Evolutionary conservation across 2,329 filamentous ascomycete genomes (phyloP).

Genomic region (Aspergillus aculeatus): DNA sequence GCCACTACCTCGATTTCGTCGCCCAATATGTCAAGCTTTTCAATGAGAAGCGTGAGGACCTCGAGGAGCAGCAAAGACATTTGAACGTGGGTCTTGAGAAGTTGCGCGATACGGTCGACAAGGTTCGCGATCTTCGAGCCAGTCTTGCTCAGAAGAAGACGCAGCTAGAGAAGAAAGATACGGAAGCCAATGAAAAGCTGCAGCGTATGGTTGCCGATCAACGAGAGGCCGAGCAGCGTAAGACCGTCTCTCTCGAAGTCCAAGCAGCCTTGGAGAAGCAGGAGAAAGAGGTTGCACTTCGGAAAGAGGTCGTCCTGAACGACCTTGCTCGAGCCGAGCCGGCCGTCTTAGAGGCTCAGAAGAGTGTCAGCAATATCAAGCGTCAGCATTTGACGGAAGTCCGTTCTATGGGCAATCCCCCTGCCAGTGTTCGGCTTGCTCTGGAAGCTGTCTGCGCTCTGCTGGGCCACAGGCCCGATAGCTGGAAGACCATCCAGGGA

Average conservation of each 20-base stretch:
- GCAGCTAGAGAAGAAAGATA: conserved; percentile 89
- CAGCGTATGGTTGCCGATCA: conserved; percentile 97
- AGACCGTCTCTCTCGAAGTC: conserved; percentile 82
- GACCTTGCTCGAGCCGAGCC: conserved; percentile 91
- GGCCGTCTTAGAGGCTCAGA: conserved; percentile 86
- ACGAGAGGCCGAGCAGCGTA: conserved; percentile 87
- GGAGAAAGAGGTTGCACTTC: conserved; percentile 78
- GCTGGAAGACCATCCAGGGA: conserved; percentile 87
- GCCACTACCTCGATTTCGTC: conserved; percentile 97
- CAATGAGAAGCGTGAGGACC: conserved; percentile 95
- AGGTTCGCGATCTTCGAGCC: conserved; percentile 85
- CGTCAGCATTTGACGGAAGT: conserved; percentile 96
- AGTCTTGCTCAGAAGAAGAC: conserved; percentile 93
- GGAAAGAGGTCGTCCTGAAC: conserved; percentile 78
- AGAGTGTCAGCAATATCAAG: conserved; percentile 98
- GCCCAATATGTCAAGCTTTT: conserved; percentile 97
- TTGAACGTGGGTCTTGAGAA: conserved; percentile 98
- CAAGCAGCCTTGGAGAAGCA: conserved; percentile 84
- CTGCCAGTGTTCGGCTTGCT: conserved; percentile 83
- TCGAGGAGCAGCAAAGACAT: conserved; percentile 98
- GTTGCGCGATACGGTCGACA: conserved; percentile 91
- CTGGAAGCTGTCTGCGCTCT: conserved; percentile 96
- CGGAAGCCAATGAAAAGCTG: conserved; percentile 94
- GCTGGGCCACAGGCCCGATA: conserved; percentile 82
- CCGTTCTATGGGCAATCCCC: conserved; percentile 91